Base-by-base conservation (phyloP, 2,329 filamentous ascomycete species). In the Pestalotiopsis sp. region DNA sequence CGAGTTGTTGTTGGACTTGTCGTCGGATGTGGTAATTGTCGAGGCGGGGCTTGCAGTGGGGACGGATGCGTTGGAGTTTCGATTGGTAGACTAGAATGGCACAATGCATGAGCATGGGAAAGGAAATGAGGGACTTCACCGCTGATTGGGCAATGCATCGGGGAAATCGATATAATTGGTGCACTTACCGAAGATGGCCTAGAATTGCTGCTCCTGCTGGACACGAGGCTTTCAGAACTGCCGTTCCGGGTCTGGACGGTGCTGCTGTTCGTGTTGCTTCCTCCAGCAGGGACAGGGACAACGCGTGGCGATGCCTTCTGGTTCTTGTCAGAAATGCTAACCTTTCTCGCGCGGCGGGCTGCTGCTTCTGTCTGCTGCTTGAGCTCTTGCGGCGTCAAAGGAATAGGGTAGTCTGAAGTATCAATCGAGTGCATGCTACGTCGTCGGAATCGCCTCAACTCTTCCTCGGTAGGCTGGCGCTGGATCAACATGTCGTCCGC, bases 341-440 rank as follows among this genome's bases (percentile, higher is more conserved):
- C 70, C 68, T 74, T 77, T 73, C 76, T 80, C 68, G 74, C 75
- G 31, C 77, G 78, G 68, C 75, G 74, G 67, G 75, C 72, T 71
- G 81, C 79, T 69, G 81, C 79, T 69, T 76, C 78, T 70, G 78
- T 75, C 70, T 77, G 79, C 49, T 70, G 58, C 73, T 77, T 78
- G 66, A 79, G 76, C 57, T 79, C 77, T 67, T 80, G 81, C 70
- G 82, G 79, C 70, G 78, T 78, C 73, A 80, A 66, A 71, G 78
- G 75, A 70, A 76, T 80, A 67, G 79, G 77, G 73, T 82, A 82
- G 70, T 84, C 81, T 73, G 81, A 73, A 75, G 81, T 80, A 79
- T 89, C 85, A 70, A 87, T 80, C 20, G 89, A 91, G 72, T 93
- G 93, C 82, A 97, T 88, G 81, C 94, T 98, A 73, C 94, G 90